These are phyloP conservation scores for Mycena rebaudengoi DNA, from an alignment of 768 basidiomycete genomes.

Conservation along the genomic window DNA sequence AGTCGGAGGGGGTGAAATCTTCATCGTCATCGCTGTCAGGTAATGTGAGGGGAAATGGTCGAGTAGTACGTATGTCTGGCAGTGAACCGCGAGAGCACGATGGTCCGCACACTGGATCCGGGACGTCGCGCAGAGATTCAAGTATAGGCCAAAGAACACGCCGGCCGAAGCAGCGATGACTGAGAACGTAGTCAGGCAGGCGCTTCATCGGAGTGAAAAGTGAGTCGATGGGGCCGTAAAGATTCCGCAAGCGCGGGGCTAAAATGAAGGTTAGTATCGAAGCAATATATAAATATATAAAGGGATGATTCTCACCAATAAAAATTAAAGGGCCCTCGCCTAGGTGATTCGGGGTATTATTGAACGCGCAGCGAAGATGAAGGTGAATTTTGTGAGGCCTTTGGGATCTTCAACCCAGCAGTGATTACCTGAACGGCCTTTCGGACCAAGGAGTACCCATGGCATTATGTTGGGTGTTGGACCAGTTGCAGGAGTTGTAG, in stretches of 20 bases:
- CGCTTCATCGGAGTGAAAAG: not conserved
- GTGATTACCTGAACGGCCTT: not conserved
- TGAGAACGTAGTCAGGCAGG: not conserved
- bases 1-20: not conserved
- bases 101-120: not conserved
- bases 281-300: not conserved
- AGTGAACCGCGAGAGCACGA: not conserved
- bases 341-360: not conserved
- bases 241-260: not conserved
- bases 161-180: not conserved
- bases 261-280: too few relatives aligned
- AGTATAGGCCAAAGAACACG: conserved; percentile 1
- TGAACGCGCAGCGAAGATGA: not conserved
- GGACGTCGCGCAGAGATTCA: not conserved
- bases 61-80: not conserved
- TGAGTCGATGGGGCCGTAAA: not conserved
- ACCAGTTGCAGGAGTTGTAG: not conserved
- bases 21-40: not conserved
- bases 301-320: not conserved
- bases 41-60: not conserved
- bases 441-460: not conserved
- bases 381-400: not conserved
- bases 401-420: not conserved
- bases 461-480: not conserved
- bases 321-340: not conserved